Percentiles rank a stretch among this genome's conserved stretches.
Conservation (phyloP, 164 flowering plant species). For the Cinnamomum micranthum region DNA sequence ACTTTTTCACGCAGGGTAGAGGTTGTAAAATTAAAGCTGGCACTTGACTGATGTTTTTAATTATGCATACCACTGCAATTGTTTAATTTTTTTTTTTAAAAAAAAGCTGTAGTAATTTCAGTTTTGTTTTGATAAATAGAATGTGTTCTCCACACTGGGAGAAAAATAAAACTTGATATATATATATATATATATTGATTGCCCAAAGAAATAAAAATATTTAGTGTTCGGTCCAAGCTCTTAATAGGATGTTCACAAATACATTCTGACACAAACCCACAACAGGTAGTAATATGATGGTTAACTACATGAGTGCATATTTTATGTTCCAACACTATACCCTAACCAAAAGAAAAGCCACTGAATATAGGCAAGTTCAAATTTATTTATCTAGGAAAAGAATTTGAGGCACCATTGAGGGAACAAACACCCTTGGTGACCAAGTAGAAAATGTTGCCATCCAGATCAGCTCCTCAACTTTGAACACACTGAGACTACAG, state of each 20-base stretch:
- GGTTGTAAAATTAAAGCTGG: too few relatives aligned
- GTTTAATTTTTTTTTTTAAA: too few relatives aligned
- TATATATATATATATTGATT: neutral
- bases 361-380: neutral
- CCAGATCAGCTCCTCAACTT: neutral
- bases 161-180: neutral
- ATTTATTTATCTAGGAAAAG: slow-evolving; percentile 3
- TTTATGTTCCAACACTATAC: neutral
- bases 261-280: neutral
- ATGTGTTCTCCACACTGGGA: neutral
- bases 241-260: neutral
- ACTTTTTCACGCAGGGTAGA: neutral
- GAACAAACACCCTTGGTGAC: neutral
- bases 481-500: neutral
- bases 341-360: neutral
- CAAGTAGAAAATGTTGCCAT: neutral
- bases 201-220: neutral
- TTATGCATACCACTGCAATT: too few relatives aligned
- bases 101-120: neutral
- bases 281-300: neutral
- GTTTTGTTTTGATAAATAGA: neutral
- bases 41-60: too few relatives aligned
- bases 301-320: neutral
- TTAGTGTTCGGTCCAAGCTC: neutral
- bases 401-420: neutral